Percentiles rank a stretch among this genome's conserved stretches.
phyloP scores from a whole-genome alignment of 768 basidiomycete species.

The Mycena albidolilacea region DNA sequence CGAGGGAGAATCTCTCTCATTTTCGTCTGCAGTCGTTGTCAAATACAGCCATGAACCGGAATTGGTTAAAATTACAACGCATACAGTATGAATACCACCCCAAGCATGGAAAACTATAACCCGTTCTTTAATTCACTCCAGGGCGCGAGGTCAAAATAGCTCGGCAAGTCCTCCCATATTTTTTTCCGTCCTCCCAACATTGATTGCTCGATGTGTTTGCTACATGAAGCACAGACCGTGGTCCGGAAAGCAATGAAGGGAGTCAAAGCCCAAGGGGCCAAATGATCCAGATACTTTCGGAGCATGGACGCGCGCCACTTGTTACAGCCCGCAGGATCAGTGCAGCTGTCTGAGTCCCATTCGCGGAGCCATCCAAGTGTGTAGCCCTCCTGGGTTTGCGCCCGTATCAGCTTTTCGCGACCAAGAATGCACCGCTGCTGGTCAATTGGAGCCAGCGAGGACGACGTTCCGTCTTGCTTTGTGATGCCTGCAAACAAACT shows the following conservation, averaged over 20 bases:
- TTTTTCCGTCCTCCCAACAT: conserved; percentile 5
- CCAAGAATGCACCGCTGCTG: conserved; percentile 7
- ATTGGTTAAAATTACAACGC: no score
- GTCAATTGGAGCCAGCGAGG: conserved; percentile 10
- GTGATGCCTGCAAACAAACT: not conserved
- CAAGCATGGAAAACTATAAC: not conserved
- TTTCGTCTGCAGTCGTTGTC: no score
- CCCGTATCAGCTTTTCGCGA: conserved; percentile 6
- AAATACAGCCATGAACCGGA: no score
- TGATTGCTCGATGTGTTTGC: not conserved
- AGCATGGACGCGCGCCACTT: conserved; percentile 3
- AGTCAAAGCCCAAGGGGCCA: not conserved
- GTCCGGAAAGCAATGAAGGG: not conserved
- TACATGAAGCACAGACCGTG: conserved; percentile 5
- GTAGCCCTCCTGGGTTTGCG: not conserved
- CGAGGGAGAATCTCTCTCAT: no score
- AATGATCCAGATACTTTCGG: not conserved
- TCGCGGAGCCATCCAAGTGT: conserved; percentile 2
- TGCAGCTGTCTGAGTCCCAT: conserved; percentile 2
- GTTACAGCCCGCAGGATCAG: not conserved
- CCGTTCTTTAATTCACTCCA: conserved; percentile 29
- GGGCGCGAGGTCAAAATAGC: conserved; percentile 8
- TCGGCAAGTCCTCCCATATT: conserved; percentile 21
- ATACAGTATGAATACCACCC: no score
- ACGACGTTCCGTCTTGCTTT: not conserved